Base-by-base conservation (phyloP, 345 rosid species). In the Pistacia integerrima region DNA sequence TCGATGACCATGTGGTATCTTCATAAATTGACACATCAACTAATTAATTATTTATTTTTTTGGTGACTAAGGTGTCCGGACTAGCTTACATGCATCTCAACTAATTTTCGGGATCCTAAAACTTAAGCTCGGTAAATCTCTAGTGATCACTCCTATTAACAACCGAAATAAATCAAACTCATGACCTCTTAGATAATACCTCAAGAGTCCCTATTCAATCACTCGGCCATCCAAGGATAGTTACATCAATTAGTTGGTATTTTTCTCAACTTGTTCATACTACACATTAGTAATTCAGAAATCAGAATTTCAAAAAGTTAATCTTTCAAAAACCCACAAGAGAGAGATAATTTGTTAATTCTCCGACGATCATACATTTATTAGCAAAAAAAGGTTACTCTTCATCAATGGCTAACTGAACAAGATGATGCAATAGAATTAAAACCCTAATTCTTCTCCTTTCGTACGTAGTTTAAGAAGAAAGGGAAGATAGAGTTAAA, bases 221-320 rank as follows among this genome's bases (percentile, higher is more conserved):
- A 25, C 25, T 25, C 25, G 25, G 1, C 0, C 25, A 25, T 1
- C 25, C 0, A 25, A 25, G 25, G 0, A 1, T 25, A 25, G 25
- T 25, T 25, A 25, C 25, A 25, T 79, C 46, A n/a, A 41, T 54
- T 14, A 70, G 58, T 38, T 36, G 30, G 14, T 71, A 72, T 25
- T 57, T 41, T 62, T 16, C 64, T 76, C 14, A 69, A 62, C 11
- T 4, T 73, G 38, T 73, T 55, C 73, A 55, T 76, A 38, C 78
- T 73, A 75, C 76, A 73, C 61, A 74, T 75, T 65, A 7, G 73
- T 77, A 78, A 77, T 78, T 79, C 59, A 35, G 7, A 78, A 77
- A 76, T 79, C 59, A 35, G 7, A 62, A 8, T 8, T 10, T 35
- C 12, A 35, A 11, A 11, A n/a, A 8, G 8, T 36, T 13, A 33